phyloP scores from a whole-genome alignment of 371 early-diverging fungal species.

The Blyttiomyces sp. region DNA sequence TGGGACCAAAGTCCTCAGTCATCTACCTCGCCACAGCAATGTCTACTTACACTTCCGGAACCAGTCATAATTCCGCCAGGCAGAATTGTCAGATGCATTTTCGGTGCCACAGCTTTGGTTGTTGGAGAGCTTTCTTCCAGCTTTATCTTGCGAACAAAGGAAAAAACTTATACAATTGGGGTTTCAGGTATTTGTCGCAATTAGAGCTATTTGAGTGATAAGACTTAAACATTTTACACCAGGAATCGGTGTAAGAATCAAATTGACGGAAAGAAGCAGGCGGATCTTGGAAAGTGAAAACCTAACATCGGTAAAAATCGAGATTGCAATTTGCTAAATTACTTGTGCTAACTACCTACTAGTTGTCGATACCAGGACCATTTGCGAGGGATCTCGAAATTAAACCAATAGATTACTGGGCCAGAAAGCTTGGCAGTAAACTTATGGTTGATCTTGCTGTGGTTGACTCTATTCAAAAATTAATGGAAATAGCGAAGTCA shows the following conservation, averaged over 20 bases:
- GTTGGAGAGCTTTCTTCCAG: slow-evolving; percentile 34
- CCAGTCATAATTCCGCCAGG: slow-evolving; percentile 33
- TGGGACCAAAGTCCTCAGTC: slow-evolving; percentile 17
- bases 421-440: neutral
- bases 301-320: slow-evolving; percentile 21
- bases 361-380: slow-evolving; percentile 15
- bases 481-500: no score
- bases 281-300: slow-evolving; percentile 37
- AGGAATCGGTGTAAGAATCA: slow-evolving; percentile 44
- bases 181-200: slow-evolving; percentile 38
- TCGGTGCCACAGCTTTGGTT: slow-evolving; percentile 32
- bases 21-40: slow-evolving; percentile 2
- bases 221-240: neutral
- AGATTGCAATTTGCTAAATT: neutral
- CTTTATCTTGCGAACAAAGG: slow-evolving; percentile 32
- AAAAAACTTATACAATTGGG: slow-evolving; percentile 31
- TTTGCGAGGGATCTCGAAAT: slow-evolving; percentile 21
- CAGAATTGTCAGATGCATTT: slow-evolving; percentile 26
- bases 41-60: slow-evolving; percentile 35
- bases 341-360: neutral
- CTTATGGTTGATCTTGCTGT: neutral
- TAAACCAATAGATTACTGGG: slow-evolving; percentile 8
- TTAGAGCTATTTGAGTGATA: neutral
- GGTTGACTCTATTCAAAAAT: neutral
- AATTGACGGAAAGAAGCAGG: slow-evolving; percentile 30